Conservation (phyloP, 1,284 basidiomycete species). For the Cystobasidium pallidum region DNA sequence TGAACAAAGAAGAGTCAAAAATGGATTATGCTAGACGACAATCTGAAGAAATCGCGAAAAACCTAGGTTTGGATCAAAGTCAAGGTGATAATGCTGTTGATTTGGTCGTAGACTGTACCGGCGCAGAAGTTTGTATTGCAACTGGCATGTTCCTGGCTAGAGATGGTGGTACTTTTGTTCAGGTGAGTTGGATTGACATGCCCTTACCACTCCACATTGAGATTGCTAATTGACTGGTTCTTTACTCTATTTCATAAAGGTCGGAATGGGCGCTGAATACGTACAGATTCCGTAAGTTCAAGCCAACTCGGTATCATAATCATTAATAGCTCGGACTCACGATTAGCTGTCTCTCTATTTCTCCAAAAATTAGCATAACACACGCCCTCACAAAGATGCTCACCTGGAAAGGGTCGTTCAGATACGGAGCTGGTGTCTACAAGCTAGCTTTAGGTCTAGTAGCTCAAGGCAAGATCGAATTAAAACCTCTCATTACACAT, state of each 20-base stretch:
- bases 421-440: slow-evolving; percentile 61
- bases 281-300: slow-evolving; percentile 55
- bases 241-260: slow-evolving; percentile 49
- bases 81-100: slow-evolving; percentile 62
- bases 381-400: slow-evolving; percentile 73
- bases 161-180: slow-evolving; percentile 68
- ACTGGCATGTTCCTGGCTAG: slow-evolving; percentile 65
- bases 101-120: slow-evolving; percentile 65
- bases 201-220: no score
- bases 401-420: slow-evolving; percentile 80
- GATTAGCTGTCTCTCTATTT: no score
- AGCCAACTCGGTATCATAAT: no score
- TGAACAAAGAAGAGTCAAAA: slow-evolving; percentile 52
- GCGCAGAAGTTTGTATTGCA: slow-evolving; percentile 65
- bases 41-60: slow-evolving; percentile 58
- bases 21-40: slow-evolving; percentile 56
- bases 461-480: slow-evolving; percentile 61
- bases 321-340: no score
- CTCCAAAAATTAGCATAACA: slow-evolving; percentile 57
- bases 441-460: slow-evolving; percentile 62
- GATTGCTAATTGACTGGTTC: no score
- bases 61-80: slow-evolving; percentile 59
- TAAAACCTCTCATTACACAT: slow-evolving; percentile 61
- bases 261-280: slow-evolving; percentile 61
- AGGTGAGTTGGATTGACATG: slow-evolving; percentile 57